Percentiles rank a stretch among this genome's conserved stretches.
phyloP scores from a whole-genome alignment of 306 rosid species.

The Mucuna pruriens region DNA sequence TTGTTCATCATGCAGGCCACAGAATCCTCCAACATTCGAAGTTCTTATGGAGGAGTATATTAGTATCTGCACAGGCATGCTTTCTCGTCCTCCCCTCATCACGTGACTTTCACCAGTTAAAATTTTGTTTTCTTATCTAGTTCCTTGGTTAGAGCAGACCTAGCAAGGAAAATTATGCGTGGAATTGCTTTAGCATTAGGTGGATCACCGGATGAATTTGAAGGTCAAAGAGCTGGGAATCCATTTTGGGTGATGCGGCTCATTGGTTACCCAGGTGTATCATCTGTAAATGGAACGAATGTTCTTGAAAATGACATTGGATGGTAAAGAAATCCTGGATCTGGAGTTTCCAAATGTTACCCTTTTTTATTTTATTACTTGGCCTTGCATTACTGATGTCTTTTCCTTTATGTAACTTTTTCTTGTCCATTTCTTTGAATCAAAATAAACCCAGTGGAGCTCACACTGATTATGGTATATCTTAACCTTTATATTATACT shows the following conservation, averaged over 20 bases:
- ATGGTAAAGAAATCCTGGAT: conserved; percentile 62
- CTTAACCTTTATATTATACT: conserved; percentile 29
- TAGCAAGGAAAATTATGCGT: conserved; percentile 81
- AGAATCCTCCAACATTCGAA: conserved; percentile 66
- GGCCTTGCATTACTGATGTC: conserved; percentile 38
- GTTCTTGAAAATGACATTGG: conserved; percentile 63
- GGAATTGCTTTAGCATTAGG: conserved; percentile 91
- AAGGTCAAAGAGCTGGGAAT: conserved; percentile 90
- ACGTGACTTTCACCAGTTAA: neutral
- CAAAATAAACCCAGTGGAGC: conserved; percentile 72
- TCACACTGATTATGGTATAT: conserved; percentile 88
- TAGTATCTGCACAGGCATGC: conserved; percentile 76
- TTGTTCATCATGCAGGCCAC: conserved; percentile 65
- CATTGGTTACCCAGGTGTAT: conserved; percentile 73
- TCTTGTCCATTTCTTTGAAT: conserved; percentile 26
- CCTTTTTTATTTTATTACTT: neutral
- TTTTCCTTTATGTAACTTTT: conserved; percentile 35
- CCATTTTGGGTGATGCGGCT: conserved; percentile 92
- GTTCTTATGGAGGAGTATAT: conserved; percentile 75
- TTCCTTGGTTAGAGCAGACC: conserved; percentile 57
- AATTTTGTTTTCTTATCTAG: neutral
- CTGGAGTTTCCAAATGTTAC: conserved; percentile 1
- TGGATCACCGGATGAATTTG: conserved; percentile 87
- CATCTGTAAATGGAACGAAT: conserved; percentile 47
- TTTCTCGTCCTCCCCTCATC: conserved; percentile 22